Evolutionary conservation across 805 yeast species (phyloP), one percentile per base, ranked within the genome.

Genomic region (Grigorovia jiainica): DNA sequence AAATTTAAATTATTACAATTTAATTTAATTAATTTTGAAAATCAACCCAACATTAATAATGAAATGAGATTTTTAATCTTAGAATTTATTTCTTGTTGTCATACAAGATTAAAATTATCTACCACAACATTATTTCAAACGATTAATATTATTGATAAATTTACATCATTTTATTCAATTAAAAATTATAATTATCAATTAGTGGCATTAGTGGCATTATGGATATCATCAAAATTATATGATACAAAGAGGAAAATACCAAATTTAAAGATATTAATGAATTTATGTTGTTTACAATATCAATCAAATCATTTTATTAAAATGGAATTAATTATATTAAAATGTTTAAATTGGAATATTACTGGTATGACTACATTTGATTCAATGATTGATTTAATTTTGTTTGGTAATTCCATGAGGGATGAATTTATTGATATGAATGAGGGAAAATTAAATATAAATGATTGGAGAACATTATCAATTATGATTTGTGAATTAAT

Each of bases 221-320:
- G 97, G 97, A 76, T 89, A n/a, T 89, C 95, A 2, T 74, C 94
- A 30, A 89, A 89, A 58, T 70, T 75, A 43, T 72, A 73, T 47
- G 89, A 87, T 47, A 73, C 75, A 46, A 76, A 87, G 61, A 73
- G 73, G 49, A 77, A 75, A 54, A 73, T 79, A 33, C 81, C 82
- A 7, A 63, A 70, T n/a, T 60, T 78, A 41, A 67, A 67, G 41
- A 72, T 70, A 48, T 62, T 78, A 39, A 66, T 73, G 53, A 71
- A 71, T 42, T 66, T 76, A 59, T 76, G 82, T 58, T 75, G 77
- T 58, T 68, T 71, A 48, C 72, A 74, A 52, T 77, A 76, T 59
- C 68, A 72, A 43, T 71, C 68, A 46, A 67, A 69, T 47, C 64
- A 75, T 43, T 76, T 82, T 53, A 63, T 77, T 43, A 76, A 76